phyloP scores from a whole-genome alignment of 805 yeast species.

The Priceomyces melissophilus region DNA sequence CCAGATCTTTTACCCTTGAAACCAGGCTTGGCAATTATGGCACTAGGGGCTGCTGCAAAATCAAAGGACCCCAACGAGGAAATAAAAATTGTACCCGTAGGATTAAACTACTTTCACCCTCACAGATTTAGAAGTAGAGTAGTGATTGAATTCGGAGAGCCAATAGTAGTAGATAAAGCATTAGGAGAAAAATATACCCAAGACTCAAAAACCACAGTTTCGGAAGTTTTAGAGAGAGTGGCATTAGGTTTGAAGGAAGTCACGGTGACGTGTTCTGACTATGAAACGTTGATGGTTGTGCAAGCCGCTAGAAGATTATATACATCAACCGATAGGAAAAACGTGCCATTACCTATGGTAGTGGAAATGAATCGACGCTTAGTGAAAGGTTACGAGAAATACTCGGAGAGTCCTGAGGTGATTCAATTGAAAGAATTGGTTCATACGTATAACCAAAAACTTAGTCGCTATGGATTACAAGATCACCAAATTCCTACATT shows the following conservation, averaged over 20 bases:
- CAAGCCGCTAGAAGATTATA: conserved; percentile 42
- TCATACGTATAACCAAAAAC: conserved; percentile 29
- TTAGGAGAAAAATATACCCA: conserved; percentile 26
- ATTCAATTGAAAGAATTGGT: conserved; percentile 27
- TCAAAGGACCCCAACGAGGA: conserved; percentile 19
- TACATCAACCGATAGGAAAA: conserved; percentile 29
- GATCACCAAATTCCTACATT: conserved; percentile 40
- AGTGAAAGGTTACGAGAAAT: conserved; percentile 33
- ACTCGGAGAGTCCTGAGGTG: conserved; percentile 32
- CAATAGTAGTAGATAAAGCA: conserved; percentile 29
- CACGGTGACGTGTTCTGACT: conserved; percentile 39
- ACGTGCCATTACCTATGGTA: conserved; percentile 39
- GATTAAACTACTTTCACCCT: conserved; percentile 42
- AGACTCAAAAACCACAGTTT: conserved; percentile 25
- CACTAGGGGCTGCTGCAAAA: conserved; percentile 37
- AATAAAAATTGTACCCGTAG: conserved; percentile 37
- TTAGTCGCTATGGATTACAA: conserved; percentile 31
- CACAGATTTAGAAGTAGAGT: conserved; percentile 39
- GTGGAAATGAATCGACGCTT: conserved; percentile 41
- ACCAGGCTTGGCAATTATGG: conserved; percentile 46
- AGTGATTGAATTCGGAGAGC: conserved; percentile 41
- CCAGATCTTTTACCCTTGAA: conserved; percentile 40
- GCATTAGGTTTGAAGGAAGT: conserved; percentile 36
- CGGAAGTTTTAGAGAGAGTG: conserved; percentile 23
- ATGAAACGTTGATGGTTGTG: conserved; percentile 40